Conservation (phyloP, 306 rosid species). For the Ceratonia siliqua region DNA sequence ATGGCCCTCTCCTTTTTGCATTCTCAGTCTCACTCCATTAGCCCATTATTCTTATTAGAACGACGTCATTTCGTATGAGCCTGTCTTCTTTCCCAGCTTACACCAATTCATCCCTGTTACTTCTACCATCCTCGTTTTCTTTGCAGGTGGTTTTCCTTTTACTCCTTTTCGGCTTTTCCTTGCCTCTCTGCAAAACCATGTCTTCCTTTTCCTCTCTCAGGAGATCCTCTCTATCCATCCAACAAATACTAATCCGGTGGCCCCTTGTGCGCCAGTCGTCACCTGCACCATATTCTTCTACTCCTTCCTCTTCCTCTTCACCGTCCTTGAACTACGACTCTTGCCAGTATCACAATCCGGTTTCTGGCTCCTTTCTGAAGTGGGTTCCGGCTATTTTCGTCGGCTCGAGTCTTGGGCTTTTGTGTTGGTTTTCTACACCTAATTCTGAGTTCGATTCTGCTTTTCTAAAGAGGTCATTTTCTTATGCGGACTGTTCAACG, state of each 20-base stretch:
- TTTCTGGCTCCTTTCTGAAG: conserved; percentile 33
- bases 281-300: conserved; percentile 20
- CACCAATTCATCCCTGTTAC: too few species aligned
- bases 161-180: background rate
- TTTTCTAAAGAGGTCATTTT: conserved; percentile 12
- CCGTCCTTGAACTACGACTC: conserved; percentile 16
- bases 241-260: conserved; percentile 34
- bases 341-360: conserved; percentile 3
- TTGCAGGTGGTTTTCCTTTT: background rate
- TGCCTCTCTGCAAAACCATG: conserved; percentile 26
- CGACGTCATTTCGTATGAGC: too few species aligned
- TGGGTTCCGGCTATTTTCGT: conserved; percentile 44
- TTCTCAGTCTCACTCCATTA: too few species aligned
- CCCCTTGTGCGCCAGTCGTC: conserved; percentile 28
- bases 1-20: too few species aligned
- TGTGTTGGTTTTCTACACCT: conserved; percentile 45
- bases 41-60: too few species aligned
- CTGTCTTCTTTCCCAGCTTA: too few species aligned
- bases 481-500: conserved; percentile 43
- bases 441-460: conserved; percentile 15
- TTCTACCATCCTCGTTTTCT: background rate
- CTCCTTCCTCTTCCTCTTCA: conserved; percentile 32
- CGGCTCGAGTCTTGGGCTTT: conserved; percentile 59
- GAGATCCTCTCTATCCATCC: conserved; percentile 42
- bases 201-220: conserved; percentile 43